Evolutionary conservation across 371 early-diverging fungal species (phyloP).

Genomic region (Mucor piriformis): DNA sequence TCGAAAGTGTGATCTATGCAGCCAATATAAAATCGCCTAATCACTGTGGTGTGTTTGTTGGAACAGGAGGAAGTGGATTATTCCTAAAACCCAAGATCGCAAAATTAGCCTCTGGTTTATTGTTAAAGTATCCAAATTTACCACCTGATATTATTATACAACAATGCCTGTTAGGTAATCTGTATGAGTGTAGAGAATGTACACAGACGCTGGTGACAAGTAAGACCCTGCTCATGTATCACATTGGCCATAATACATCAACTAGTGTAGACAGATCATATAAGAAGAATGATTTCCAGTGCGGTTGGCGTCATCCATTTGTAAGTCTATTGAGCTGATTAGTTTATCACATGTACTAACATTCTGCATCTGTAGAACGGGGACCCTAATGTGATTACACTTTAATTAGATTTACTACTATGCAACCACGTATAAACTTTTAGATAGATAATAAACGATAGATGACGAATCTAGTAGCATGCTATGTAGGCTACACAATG

Average conservation of each 20-base stretch:
- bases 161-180: slow-evolving; percentile 47
- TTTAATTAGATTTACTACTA: slow-evolving; percentile 5
- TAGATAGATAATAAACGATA: too few species aligned
- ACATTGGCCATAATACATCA: slow-evolving; percentile 55
- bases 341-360: neutral
- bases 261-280: slow-evolving; percentile 49
- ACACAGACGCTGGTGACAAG: slow-evolving; percentile 42
- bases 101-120: slow-evolving; percentile 31
- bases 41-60: slow-evolving; percentile 56
- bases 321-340: slow-evolving; percentile 26
- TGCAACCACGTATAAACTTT: too few species aligned
- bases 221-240: slow-evolving; percentile 43
- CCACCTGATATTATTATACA: slow-evolving; percentile 54
- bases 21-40: slow-evolving; percentile 36
- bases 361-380: slow-evolving; percentile 25
- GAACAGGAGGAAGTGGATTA: slow-evolving; percentile 54
- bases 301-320: slow-evolving; percentile 58
- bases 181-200: slow-evolving; percentile 37
- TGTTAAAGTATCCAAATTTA: slow-evolving; percentile 23
- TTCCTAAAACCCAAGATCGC: slow-evolving; percentile 45
- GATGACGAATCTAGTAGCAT: too few species aligned
- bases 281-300: slow-evolving; percentile 47
- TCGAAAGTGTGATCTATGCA: slow-evolving; percentile 42
- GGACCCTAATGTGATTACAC: slow-evolving; percentile 29
- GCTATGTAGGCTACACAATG: too few species aligned